A percentile compares a stretch with the other conserved stretches of the same genome.
These are phyloP conservation scores for Odontarrhena argentea DNA, from an alignment of 345 rosid genomes.

Conservation along the genomic window DNA sequence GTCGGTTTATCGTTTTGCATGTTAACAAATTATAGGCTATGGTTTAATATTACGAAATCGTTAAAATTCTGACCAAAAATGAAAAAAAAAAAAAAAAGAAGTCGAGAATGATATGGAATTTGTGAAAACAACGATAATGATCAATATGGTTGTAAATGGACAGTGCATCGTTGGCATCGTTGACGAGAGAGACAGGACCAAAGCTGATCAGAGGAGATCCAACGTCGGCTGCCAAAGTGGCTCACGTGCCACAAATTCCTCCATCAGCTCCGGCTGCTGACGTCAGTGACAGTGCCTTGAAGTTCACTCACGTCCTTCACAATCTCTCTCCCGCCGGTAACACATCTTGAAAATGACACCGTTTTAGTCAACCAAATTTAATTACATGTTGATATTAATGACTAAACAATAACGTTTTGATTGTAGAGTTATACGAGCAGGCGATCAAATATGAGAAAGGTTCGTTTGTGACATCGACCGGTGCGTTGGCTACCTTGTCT, in stretches of 20 bases:
- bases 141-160: neutral
- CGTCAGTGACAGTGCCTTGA: slow-evolving; percentile 83
- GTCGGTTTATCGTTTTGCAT: too few relatives aligned
- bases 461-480: slow-evolving; percentile 73
- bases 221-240: slow-evolving; percentile 47
- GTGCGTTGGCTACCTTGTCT: slow-evolving; percentile 85
- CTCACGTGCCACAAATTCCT: slow-evolving; percentile 48
- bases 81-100: neutral
- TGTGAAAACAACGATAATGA: neutral
- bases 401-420: neutral
- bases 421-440: slow-evolving; percentile 81
- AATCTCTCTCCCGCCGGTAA: slow-evolving; percentile 95
- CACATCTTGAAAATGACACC: neutral
- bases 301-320: slow-evolving; percentile 93
- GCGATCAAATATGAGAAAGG: slow-evolving; percentile 84
- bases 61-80: too few relatives aligned
- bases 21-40: too few relatives aligned
- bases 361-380: neutral
- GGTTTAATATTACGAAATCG: too few relatives aligned
- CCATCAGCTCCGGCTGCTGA: slow-evolving; percentile 54
- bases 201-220: slow-evolving; percentile 86
- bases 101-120: neutral
- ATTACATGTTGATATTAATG: neutral
- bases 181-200: slow-evolving; percentile 92
- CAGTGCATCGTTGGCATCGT: slow-evolving; percentile 97